Evolutionary conservation across 2,329 filamentous ascomycete genomes (phyloP).

Genomic region (Claviceps pazoutovae): DNA sequence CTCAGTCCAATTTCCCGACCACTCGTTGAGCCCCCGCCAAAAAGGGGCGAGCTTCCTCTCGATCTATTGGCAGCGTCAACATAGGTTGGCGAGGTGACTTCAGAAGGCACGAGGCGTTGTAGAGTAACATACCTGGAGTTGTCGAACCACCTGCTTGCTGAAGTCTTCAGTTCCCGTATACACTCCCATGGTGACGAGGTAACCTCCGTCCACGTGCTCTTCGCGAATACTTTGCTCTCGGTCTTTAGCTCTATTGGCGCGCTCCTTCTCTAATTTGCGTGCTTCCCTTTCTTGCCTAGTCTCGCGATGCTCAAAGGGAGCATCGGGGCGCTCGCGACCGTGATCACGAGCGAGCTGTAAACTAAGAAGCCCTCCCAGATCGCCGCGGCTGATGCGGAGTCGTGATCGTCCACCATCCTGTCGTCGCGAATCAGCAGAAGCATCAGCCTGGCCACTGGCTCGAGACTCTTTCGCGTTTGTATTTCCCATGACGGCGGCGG

Average conservation of each 20-base stretch:
- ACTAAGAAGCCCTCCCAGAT: slow-evolving; percentile 32
- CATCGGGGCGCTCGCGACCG: slow-evolving; percentile 21
- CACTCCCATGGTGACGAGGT: slow-evolving; percentile 81
- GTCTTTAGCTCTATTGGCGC: slow-evolving; percentile 61
- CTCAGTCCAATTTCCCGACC: slow-evolving; percentile 80
- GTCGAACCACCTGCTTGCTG: slow-evolving; percentile 74
- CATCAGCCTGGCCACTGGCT: slow-evolving; percentile 12
- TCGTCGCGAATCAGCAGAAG: slow-evolving; percentile 4
- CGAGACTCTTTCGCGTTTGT: slow-evolving; percentile 27
- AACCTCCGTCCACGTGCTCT: slow-evolving; percentile 89
- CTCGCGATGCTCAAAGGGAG: slow-evolving; percentile 55
- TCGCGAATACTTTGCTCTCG: slow-evolving; percentile 81
- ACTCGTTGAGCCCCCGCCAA: slow-evolving; percentile 86
- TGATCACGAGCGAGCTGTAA: slow-evolving; percentile 26
- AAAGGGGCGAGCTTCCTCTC: slow-evolving; percentile 87
- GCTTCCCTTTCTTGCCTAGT: slow-evolving; percentile 87
- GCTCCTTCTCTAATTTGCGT: slow-evolving; percentile 69
- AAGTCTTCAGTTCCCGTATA: slow-evolving; percentile 92
- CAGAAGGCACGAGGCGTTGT: too few species aligned
- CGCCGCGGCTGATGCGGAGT: slow-evolving; percentile 25
- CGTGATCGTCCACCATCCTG: slow-evolving; percentile 11
- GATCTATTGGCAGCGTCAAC: slow-evolving; percentile 42
- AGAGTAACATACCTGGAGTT: slow-evolving; percentile 58
- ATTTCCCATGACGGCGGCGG: slow-evolving; percentile 21
- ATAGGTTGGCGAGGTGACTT: neutral